These are phyloP conservation scores for Cercophora scortea DNA, from an alignment of 495 filamentous ascomycete genomes.

Conservation along the genomic window DNA sequence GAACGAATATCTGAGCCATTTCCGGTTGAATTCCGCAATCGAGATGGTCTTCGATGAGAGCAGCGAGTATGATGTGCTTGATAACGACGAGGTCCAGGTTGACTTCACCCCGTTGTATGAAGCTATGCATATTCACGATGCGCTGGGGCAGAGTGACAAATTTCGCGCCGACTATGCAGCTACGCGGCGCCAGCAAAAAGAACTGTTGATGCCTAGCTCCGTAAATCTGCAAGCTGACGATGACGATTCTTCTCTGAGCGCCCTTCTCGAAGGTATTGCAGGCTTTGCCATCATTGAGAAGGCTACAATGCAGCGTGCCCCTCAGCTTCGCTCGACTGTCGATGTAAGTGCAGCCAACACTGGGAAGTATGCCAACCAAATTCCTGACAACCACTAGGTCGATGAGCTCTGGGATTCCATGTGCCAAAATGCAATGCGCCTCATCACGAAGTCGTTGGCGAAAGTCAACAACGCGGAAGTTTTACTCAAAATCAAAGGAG, in stretches of 20 bases:
- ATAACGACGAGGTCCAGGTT: slow-evolving; percentile 89
- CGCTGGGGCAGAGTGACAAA: slow-evolving; percentile 82
- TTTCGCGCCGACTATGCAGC: slow-evolving; percentile 86
- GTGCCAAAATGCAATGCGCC: slow-evolving; percentile 75
- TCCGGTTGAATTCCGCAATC: slow-evolving; percentile 92
- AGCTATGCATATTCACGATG: slow-evolving; percentile 93
- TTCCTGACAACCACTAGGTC: slow-evolving; percentile 47
- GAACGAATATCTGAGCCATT: slow-evolving; percentile 62
- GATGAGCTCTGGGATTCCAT: slow-evolving; percentile 98
- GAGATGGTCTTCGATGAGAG: slow-evolving; percentile 91
- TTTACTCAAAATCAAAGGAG: slow-evolving; percentile 82
- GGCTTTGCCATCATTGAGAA: slow-evolving; percentile 96
- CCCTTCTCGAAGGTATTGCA: slow-evolving; percentile 82
- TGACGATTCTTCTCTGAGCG: slow-evolving; percentile 62
- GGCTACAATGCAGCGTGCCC: slow-evolving; percentile 79
- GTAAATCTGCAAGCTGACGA: slow-evolving; percentile 70
- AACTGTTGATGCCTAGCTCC: slow-evolving; percentile 68
- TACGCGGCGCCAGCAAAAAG: slow-evolving; percentile 84
- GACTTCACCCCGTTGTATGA: slow-evolving; percentile 95
- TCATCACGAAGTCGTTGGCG: slow-evolving; percentile 69
- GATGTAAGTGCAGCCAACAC: slow-evolving; percentile 52
- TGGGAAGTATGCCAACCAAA: neutral
- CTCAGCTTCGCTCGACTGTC: slow-evolving; percentile 69
- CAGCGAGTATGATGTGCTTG: slow-evolving; percentile 88
- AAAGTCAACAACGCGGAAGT: slow-evolving; percentile 77